A percentile compares a stretch with the other conserved stretches of the same genome.
These are phyloP conservation scores for Tetrahymena borealis DNA, from an alignment of 73 alveolate species.

Conservation along the genomic window DNA sequence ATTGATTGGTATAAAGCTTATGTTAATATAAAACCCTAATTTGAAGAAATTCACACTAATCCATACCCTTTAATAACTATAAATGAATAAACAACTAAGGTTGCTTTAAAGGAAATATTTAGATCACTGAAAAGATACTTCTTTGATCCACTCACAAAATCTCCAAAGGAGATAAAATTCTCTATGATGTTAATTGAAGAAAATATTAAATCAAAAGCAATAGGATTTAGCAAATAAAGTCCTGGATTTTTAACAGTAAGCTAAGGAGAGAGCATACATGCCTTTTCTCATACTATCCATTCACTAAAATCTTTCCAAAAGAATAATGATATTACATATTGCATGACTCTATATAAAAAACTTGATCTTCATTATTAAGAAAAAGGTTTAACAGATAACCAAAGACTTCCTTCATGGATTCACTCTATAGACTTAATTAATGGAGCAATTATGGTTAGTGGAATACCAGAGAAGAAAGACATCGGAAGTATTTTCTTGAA, in stretches of 20 bases:
- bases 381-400: neutral
- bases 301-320: neutral
- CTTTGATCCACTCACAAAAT: neutral
- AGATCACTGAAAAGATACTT: neutral
- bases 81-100: neutral
- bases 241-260: neutral
- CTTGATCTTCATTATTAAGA: neutral
- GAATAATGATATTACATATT: neutral
- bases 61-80: neutral
- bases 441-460: neutral
- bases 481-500: neutral
- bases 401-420: neutral
- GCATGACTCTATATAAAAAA: neutral
- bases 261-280: neutral
- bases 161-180: neutral
- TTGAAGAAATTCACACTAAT: neutral
- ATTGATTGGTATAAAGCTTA: neutral
- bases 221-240: neutral
- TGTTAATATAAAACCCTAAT: neutral
- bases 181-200: neutral
- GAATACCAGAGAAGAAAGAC: neutral
- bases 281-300: neutral
- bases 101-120: neutral
- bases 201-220: neutral
- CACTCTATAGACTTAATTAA: neutral